These are phyloP conservation scores for Kentomonas sorsogonicus DNA, from an alignment of 208 protist genomes.

Conservation along the genomic window DNA sequence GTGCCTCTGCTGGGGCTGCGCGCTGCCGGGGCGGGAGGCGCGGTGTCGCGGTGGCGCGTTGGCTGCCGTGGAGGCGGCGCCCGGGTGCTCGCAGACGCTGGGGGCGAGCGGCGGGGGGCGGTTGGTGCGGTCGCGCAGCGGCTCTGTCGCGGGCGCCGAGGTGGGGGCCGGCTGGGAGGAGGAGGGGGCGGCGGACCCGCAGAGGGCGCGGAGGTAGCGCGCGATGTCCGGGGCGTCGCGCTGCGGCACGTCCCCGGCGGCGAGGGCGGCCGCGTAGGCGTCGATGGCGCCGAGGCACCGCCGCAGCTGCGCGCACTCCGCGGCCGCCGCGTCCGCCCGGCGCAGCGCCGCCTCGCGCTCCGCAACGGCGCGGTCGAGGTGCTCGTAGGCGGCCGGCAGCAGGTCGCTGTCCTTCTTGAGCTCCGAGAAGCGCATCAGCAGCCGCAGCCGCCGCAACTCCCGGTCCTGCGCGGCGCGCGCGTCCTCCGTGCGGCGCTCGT, in stretches of 20 bases:
- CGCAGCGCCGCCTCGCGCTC: slow-evolving; percentile 14
- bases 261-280: not conserved
- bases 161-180: not conserved
- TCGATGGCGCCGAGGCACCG: slow-evolving; percentile 14
- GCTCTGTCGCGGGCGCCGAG: not conserved
- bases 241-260: not conserved
- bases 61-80: not conserved
- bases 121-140: not conserved
- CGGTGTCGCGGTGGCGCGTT: not conserved
- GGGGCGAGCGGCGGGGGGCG: too few species aligned
- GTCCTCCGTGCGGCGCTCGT: slow-evolving; percentile 18
- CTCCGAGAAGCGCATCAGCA: slow-evolving; percentile 73
- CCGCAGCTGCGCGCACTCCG: slow-evolving; percentile 3
- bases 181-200: not conserved
- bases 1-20: too few species aligned
- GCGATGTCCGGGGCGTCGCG: not conserved
- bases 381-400: too few species aligned
- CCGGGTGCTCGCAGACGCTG: too few species aligned
- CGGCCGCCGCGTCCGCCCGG: slow-evolving; percentile 11
- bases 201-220: slow-evolving; percentile 1
- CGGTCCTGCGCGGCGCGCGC: not conserved
- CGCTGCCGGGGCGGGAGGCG: not conserved
- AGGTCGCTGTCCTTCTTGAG: slow-evolving; percentile 64
- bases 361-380: slow-evolving; percentile 14
- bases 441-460: slow-evolving; percentile 50